These are phyloP conservation scores for Corrigiola litoralis DNA, from an alignment of 179 eudicot species.

Conservation along the genomic window DNA sequence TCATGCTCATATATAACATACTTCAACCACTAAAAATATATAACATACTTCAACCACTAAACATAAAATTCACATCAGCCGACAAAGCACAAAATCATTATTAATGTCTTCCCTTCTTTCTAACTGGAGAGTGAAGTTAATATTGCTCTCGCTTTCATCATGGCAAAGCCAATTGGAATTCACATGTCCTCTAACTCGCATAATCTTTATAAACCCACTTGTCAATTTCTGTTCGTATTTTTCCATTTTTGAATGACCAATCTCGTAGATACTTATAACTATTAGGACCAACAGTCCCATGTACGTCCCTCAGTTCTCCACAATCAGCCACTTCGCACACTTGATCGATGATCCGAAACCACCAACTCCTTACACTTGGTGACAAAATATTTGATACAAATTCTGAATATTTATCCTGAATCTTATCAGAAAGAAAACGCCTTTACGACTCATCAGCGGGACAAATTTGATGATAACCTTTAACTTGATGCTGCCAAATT, in stretches of 20 bases:
- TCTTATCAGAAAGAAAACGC: too few relatives aligned
- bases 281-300: background rate
- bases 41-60: too few relatives aligned
- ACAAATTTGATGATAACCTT: too few relatives aligned
- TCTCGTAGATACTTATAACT: background rate
- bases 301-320: background rate
- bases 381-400: background rate
- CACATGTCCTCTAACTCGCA: slow-evolving; percentile 4
- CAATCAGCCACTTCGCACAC: slow-evolving; percentile 3
- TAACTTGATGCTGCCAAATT: too few relatives aligned
- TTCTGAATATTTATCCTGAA: too few relatives aligned
- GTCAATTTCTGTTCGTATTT: background rate
- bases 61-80: too few relatives aligned
- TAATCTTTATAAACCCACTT: background rate
- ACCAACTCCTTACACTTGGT: background rate
- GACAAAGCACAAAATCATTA: too few relatives aligned
- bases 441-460: too few relatives aligned
- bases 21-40: too few relatives aligned
- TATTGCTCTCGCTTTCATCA: slow-evolving; percentile 2
- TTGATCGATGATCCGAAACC: slow-evolving; percentile 5
- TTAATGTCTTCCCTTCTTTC: too few relatives aligned
- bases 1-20: too few relatives aligned
- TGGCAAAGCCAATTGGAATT: slow-evolving; percentile 5
- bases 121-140: too few relatives aligned
- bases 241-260: background rate